phyloP scores from a whole-genome alignment of 495 filamentous ascomycete genomes.

The Rhypophila decipiens region DNA sequence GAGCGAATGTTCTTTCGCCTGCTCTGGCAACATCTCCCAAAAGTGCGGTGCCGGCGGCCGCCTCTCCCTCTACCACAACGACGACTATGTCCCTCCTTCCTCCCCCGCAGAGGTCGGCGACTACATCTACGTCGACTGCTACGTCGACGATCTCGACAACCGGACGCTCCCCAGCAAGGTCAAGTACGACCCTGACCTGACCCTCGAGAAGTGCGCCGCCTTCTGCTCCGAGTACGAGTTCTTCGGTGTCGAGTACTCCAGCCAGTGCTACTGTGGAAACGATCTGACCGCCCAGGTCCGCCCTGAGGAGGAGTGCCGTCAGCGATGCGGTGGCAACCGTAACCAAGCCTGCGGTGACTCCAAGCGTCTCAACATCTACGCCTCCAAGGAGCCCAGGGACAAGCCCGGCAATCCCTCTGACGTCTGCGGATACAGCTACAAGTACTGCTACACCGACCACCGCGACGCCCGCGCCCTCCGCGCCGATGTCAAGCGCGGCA shows the following conservation, averaged over 20 bases:
- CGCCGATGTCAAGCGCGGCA: not conserved
- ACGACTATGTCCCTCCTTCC: not conserved
- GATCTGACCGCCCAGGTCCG: not conserved
- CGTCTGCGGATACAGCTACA: not conserved
- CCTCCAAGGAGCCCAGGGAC: not conserved
- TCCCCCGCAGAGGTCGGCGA: not conserved
- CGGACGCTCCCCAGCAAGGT: slow-evolving; percentile 2
- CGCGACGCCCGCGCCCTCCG: not conserved
- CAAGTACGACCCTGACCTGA: not conserved
- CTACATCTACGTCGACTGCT: slow-evolving; percentile 3
- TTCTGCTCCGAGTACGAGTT: slow-evolving; percentile 2
- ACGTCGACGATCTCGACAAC: not conserved
- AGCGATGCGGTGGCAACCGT: not conserved
- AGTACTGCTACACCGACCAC: slow-evolving; percentile 1
- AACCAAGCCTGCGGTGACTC: slow-evolving; percentile 1
- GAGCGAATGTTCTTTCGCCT: not conserved
- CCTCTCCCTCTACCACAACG: too few species aligned
- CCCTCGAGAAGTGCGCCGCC: not conserved
- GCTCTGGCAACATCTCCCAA: not conserved
- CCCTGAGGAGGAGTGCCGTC: not conserved
- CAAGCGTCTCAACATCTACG: slow-evolving; percentile 1
- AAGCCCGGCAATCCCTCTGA: not conserved
- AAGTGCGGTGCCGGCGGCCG: not conserved
- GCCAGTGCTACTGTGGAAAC: slow-evolving; percentile 6
- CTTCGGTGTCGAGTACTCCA: slow-evolving; percentile 9